Base-by-base conservation (phyloP, 768 basidiomycete genomes). In the Boletus rufocinnamomeus region DNA sequence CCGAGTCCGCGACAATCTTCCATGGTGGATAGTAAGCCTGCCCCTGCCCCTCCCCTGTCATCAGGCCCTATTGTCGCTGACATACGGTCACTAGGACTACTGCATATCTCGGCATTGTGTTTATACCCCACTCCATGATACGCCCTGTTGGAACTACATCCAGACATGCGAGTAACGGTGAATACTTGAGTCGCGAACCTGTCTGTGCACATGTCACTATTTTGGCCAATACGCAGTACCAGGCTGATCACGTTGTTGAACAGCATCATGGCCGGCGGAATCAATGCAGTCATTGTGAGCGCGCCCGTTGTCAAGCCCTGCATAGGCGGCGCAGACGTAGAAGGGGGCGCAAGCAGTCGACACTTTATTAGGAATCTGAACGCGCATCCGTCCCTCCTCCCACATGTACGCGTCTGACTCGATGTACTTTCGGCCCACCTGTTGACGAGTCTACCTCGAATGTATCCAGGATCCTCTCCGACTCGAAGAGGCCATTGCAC, bases 231-330 rank as follows among this genome's bases (percentile, higher is more conserved):
- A 30, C 2, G 34, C 16, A 23, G 27, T 10, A 17, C 4, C 43
- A 45, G 35, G n/a, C 5, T 46, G 30, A 9, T n/a, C 37, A 25
- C 17, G 17, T 50, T 52, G 37, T 19, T 43, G 34, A 64, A 43
- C 41, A 38, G 41, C 32, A 30, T 52, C 34, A 52, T 60, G 47
- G 25, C 16, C 2, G 51, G 34, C 6, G 50, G 50, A 8, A 28
- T 57, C 21, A 52, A 50, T 54, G 56, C 11, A 45, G 14, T 34
- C 30, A 32, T 21, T 50, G 65, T 46, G 65, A 56, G 25, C 50
- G 44, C 25, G 34, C 27, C 25, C 54, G 32, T 54, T 35, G 44
- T 17, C 49, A 14, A 49, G 52, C 34, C 2, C 21, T 50, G 54
- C 21, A 28, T 4, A 52, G 25, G 41, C 38, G 52, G 30, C 25